Evolutionary conservation across 164 flowering plant species (phyloP), one percentile per base, ranked within the genome.

Genomic region (Stephania yunnanensis): DNA sequence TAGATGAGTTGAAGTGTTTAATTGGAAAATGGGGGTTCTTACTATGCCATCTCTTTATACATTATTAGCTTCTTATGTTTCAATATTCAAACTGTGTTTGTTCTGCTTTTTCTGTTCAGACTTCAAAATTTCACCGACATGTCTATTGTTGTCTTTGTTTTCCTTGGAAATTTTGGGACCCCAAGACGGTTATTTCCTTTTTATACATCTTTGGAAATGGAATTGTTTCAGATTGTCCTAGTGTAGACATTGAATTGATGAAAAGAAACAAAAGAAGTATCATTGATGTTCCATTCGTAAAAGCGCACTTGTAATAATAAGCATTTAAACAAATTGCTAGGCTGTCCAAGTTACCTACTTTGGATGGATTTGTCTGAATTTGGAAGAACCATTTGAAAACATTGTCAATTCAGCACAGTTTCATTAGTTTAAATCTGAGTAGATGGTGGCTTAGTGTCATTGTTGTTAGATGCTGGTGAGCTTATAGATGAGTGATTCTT

Each of bases 21-120:
- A 45, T 64, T 71, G 15, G 50, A 74, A 68, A 10, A 44, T 75
- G 63, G 72, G 67, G n/a, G 11, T 44, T 69, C n/a, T 69, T 48
- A 22, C 45, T 53, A 58, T 75, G 36, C 20, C 44, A 25, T 76
- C 29, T 11, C 68, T 25, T 55, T 53, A 46, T 75, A 2, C 22
- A 74, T 58, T 15, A 66, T 17, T 74, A 48, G 63, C 53, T 68
- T 74, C 20, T 15, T 4, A 17, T 17, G 64, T 36, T 36, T 36
- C 0, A 36, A 36, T 36, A 2, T 36, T 36, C 42, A 36, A 0
- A 36, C 42, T 0, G 55, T 50, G 55, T 50, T 1, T 50, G 55
- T 50, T 50, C 55, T 45, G 8, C 9, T 70, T 19, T 72, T 1
- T n/a, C 29, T 72, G 46, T n/a, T 30, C 58, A 45, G 36, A 30